These are phyloP conservation scores for Leccinum longicurvipes DNA, from an alignment of 768 basidiomycete species.

Conservation along the genomic window DNA sequence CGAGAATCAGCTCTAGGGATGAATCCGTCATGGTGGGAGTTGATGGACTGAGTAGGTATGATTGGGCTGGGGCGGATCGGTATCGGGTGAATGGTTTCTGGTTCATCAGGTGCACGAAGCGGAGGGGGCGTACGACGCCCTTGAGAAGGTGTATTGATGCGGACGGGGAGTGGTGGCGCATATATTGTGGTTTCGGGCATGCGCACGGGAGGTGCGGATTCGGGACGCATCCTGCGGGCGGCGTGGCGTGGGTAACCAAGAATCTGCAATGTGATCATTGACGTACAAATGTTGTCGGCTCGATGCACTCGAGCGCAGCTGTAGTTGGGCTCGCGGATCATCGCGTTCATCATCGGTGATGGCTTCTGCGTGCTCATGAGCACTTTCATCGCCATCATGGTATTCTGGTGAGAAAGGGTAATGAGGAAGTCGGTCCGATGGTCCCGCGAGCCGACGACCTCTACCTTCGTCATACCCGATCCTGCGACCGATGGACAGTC, in stretches of 20 bases:
- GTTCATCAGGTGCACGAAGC: conserved; percentile 6
- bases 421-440: conserved; percentile 13
- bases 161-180: conserved; percentile 20
- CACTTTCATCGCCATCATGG: conserved; percentile 12
- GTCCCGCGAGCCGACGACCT: conserved; percentile 5
- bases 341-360: conserved; percentile 21
- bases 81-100: conserved; percentile 29
- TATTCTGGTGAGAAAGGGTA: conserved; percentile 10
- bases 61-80: conserved; percentile 24
- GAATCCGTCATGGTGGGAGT: conserved; percentile 23
- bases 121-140: conserved; percentile 14
- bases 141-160: conserved; percentile 19
- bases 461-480: conserved; percentile 31
- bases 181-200: conserved; percentile 12
- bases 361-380: conserved; percentile 10
- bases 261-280: not conserved
- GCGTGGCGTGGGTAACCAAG: conserved; percentile 14
- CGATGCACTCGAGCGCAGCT: conserved; percentile 15
- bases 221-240: conserved; percentile 23
- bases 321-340: conserved; percentile 13
- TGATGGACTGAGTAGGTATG: conserved; percentile 4
- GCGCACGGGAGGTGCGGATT: conserved; percentile 28
- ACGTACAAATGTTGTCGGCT: conserved; percentile 24
- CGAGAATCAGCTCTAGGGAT: conserved; percentile 30
- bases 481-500: conserved; percentile 33